Evolutionary conservation across 352 stramenopile species (phyloP).

Genomic region (Globisporangium cylindrosporum): DNA sequence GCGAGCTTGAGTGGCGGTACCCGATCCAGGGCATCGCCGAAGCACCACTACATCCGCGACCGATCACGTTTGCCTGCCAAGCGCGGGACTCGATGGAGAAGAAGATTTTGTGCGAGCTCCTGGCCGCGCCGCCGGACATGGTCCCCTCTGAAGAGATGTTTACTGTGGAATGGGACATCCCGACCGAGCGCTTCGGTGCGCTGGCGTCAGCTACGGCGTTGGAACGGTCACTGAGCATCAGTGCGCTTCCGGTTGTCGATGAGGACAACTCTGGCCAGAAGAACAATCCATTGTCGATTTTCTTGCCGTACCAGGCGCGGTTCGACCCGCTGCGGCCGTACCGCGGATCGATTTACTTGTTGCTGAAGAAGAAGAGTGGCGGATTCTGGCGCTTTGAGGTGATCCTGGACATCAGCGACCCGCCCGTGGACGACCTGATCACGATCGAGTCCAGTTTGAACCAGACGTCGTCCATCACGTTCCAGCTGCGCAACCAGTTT

Average conservation of each 20-base stretch:
- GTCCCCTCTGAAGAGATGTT: constrained; percentile 41
- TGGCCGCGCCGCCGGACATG: constrained; percentile 50
- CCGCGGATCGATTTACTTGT: constrained; percentile 60
- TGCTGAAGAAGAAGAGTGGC: constrained; percentile 78
- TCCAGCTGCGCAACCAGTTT: constrained; percentile 89
- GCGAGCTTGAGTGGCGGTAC: constrained; percentile 76
- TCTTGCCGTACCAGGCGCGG: constrained; percentile 51
- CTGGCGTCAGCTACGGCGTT: constrained; percentile 44
- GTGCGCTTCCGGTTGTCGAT: constrained; percentile 19
- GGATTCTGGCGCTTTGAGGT: constrained; percentile 89
- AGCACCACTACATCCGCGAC: constrained; percentile 54
- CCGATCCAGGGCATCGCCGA: constrained; percentile 69
- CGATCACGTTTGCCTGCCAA: constrained; percentile 61
- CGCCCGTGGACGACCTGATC: constrained; percentile 83
- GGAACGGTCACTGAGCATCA: constrained; percentile 50
- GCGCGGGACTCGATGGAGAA: constrained; percentile 69
- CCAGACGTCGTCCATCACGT: constrained; percentile 80
- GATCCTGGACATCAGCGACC: constrained; percentile 73
- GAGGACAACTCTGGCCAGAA: constrained; percentile 1
- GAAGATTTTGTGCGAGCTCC: constrained; percentile 53
- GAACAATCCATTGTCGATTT: neutral
- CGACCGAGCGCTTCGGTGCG: constrained; percentile 46
- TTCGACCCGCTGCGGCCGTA: constrained; percentile 90
- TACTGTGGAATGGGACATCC: constrained; percentile 62
- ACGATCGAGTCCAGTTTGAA: constrained; percentile 86